Evolutionary conservation across 2,329 filamentous ascomycete species (phyloP).

Genomic region (Talaromyces sp.): DNA sequence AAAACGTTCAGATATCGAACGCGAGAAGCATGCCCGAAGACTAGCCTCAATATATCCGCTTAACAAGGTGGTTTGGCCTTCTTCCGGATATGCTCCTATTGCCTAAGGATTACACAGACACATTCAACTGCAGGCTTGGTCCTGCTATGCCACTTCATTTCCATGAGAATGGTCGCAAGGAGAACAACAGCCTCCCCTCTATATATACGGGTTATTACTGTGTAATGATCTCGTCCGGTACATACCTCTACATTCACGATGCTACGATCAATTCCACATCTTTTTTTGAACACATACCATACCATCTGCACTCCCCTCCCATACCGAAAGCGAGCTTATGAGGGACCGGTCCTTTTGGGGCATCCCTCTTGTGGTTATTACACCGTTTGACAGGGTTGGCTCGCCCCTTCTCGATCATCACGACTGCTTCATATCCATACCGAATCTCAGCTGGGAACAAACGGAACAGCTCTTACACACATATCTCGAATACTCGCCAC

Average conservation of each 20-base stretch:
- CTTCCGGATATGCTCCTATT: constrained; percentile 8
- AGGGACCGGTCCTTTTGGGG: too few species aligned
- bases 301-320: not conserved
- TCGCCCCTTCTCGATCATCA: not conserved
- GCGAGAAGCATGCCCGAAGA: constrained; percentile 22
- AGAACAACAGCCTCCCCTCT: not conserved
- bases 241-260: not conserved
- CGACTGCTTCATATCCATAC: not conserved
- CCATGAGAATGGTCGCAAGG: not conserved
- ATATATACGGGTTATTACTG: not conserved
- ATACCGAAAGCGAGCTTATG: not conserved
- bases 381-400: not conserved
- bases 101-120: not conserved
- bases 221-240: not conserved
- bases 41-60: constrained; percentile 11
- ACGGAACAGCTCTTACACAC: constrained; percentile 4
- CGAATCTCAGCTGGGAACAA: constrained; percentile 8
- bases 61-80: constrained; percentile 11
- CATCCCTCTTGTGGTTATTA: not conserved
- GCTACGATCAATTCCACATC: not conserved
- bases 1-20: constrained; percentile 36
- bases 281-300: not conserved
- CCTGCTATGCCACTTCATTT: not conserved
- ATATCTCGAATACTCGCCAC: not conserved
- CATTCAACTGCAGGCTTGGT: not conserved